phyloP scores from a whole-genome alignment of 1,284 basidiomycete genomes.

The Ganoderma meredithae region DNA sequence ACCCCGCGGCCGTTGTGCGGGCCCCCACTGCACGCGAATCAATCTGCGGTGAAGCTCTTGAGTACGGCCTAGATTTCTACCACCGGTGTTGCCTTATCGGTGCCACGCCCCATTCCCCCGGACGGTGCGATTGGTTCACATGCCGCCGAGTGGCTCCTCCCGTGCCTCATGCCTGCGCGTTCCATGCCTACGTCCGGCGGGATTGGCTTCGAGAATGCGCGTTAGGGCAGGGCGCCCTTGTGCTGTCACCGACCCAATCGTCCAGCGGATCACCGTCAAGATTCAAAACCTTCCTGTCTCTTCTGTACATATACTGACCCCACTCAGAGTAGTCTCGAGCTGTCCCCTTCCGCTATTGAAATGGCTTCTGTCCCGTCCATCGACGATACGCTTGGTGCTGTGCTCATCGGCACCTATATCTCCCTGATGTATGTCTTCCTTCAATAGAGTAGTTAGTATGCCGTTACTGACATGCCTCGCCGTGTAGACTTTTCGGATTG shows the following conservation, averaged over 20 bases:
- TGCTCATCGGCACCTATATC: constrained; percentile 6
- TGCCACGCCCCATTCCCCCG: background rate
- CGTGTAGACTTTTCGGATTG: constrained; percentile 9
- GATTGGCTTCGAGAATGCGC: background rate
- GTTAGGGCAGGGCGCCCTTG: background rate
- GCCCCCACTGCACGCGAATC: background rate
- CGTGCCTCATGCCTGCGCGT: constrained; percentile 1
- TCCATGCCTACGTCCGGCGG: background rate
- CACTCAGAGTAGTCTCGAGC: background rate
- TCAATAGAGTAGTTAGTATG: too few relatives aligned
- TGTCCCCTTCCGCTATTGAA: background rate
- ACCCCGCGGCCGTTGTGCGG: background rate
- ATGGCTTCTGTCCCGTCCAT: constrained; percentile 2
- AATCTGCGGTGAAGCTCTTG: background rate
- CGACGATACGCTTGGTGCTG: constrained; percentile 9
- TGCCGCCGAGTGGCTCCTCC: background rate
- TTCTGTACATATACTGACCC: background rate
- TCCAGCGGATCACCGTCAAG: background rate
- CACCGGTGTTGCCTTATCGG: background rate
- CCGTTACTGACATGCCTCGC: background rate
- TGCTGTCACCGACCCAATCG: background rate
- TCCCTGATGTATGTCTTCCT: background rate
- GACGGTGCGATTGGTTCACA: background rate
- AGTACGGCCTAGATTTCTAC: background rate
- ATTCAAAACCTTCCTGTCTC: background rate